Evolutionary conservation across 2,329 filamentous ascomycete species (phyloP), one percentile per base, ranked within the genome.

Genomic region (Fusarium anthophilum): DNA sequence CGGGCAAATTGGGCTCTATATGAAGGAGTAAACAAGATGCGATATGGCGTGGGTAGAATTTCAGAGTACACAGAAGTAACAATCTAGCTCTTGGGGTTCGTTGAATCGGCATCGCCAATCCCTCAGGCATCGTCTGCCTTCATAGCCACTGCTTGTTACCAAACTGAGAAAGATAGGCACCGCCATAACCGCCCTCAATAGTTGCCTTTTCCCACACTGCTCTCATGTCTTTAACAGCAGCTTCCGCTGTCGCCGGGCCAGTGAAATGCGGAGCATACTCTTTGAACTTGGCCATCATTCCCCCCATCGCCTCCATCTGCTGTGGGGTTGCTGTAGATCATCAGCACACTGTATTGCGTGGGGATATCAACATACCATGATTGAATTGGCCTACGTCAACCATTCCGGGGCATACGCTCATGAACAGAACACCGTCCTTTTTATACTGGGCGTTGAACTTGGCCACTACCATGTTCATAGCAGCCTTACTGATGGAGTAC

Each of bases 121-220:
- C 12, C 6, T 4, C 0, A 12, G 20, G 1, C 2, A 12, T 6
- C 10, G 14, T 12, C 14, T 30, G 4, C 12, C 10, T 2, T 32
- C 20, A 51, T 22, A 51, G 48, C 48, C 48, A 51, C 48, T 51
- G 48, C 14, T 51, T 51, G 30, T 35, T 51, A 6, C 48, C 48
- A 2, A 24, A 35, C 3, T 51, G 48, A 51, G 48, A 51, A 14
- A 51, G 48, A 24, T 51, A 51, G 5, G 48, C 48, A 24, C 48
- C 48, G 4, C 48, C 48, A 24, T 35, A 51, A 2, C 48, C 48
- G 0, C n/a, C 30, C 5, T 51, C n/a, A 24, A 51, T 51, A 1
- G 1, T 51, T 3, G 30, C 48, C 1, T 51, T 35, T 2, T 51
- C 48, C 30, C 48, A 51, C 8, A 51, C 48, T 3, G 48, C 30